These are phyloP conservation scores for Tuber magnatum DNA, from an alignment of 495 filamentous ascomycete genomes.

Conservation along the genomic window DNA sequence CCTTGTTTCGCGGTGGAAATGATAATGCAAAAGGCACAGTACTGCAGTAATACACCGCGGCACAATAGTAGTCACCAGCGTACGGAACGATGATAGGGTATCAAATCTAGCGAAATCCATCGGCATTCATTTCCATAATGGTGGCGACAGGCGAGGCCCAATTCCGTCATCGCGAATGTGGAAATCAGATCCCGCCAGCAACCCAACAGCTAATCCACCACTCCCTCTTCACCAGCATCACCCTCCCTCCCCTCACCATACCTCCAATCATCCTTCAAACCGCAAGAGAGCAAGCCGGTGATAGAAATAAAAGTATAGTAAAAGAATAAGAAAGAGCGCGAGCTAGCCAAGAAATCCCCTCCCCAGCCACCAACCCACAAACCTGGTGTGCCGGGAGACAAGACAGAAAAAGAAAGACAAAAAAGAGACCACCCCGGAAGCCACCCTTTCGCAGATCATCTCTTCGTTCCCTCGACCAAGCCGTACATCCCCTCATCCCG, in stretches of 20 bases:
- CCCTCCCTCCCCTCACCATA: conserved; percentile 1
- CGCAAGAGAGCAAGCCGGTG: conserved; percentile 5
- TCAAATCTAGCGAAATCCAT: conserved; percentile 17
- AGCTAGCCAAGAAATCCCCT: conserved; percentile 14
- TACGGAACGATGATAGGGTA: not conserved
- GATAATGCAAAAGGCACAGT: not conserved
- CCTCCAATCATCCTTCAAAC: conserved; percentile 2
- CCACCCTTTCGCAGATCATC: conserved; percentile 31
- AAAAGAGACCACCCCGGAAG: conserved; percentile 35
- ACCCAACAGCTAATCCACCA: conserved; percentile 2
- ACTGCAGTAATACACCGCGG: not conserved
- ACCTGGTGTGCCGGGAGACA: conserved; percentile 9
- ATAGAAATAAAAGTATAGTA: conserved; percentile 11
- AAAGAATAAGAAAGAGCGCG: conserved; percentile 16
- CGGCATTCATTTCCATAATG: conserved; percentile 20
- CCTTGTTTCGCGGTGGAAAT: not conserved
- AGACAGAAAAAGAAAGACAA: conserved; percentile 19
- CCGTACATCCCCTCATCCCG: conserved; percentile 9
- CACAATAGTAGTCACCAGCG: not conserved
- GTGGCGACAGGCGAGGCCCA: not conserved
- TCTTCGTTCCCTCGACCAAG: not conserved
- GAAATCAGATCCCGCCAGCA: not conserved
- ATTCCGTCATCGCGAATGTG: not conserved
- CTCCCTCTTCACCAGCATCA: conserved; percentile 11
- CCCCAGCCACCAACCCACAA: conserved; percentile 7